Percentiles rank a stretch among this genome's conserved stretches.
These are phyloP conservation scores for Wickerhamiella allomyrinae DNA, from an alignment of 805 yeast species.

Conservation along the genomic window DNA sequence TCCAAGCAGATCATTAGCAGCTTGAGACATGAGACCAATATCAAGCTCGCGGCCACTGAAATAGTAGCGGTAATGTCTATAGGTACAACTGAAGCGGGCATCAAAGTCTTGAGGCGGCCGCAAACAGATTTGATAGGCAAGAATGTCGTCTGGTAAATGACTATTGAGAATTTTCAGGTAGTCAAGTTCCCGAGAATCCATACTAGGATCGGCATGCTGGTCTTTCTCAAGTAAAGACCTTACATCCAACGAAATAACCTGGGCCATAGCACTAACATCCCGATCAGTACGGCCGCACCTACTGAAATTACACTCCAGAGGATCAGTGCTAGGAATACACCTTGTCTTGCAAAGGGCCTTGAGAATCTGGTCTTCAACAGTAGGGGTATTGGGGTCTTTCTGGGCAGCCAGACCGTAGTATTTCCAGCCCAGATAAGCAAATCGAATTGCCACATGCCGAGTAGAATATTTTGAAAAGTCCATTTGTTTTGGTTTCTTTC, in stretches of 20 bases:
- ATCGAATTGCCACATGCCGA: conserved; percentile 63
- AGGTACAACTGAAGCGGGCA: conserved; percentile 83
- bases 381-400: conserved; percentile 61
- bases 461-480: conserved; percentile 51
- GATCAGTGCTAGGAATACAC: conserved; percentile 42
- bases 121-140: conserved; percentile 67
- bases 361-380: conserved; percentile 68
- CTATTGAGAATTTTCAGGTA: conserved; percentile 66
- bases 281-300: conserved; percentile 91
- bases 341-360: conserved; percentile 56
- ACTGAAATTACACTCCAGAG: conserved; percentile 56
- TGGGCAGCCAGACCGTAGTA: conserved; percentile 85
- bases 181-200: conserved; percentile 58
- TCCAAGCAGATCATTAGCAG: conserved; percentile 51
- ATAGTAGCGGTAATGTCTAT: conserved; percentile 73
- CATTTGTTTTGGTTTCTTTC: conserved; percentile 33
- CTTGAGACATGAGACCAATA: conserved; percentile 51
- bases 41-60: conserved; percentile 41
- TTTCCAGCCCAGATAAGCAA: conserved; percentile 85
- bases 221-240: conserved; percentile 53
- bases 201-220: conserved; percentile 41
- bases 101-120: conserved; percentile 75
- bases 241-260: conserved; percentile 68
- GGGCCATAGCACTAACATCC: conserved; percentile 96
- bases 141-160: conserved; percentile 63